phyloP scores from a whole-genome alignment of 2,329 filamentous ascomycete genomes.

The Colletotrichum chlorophyti region DNA sequence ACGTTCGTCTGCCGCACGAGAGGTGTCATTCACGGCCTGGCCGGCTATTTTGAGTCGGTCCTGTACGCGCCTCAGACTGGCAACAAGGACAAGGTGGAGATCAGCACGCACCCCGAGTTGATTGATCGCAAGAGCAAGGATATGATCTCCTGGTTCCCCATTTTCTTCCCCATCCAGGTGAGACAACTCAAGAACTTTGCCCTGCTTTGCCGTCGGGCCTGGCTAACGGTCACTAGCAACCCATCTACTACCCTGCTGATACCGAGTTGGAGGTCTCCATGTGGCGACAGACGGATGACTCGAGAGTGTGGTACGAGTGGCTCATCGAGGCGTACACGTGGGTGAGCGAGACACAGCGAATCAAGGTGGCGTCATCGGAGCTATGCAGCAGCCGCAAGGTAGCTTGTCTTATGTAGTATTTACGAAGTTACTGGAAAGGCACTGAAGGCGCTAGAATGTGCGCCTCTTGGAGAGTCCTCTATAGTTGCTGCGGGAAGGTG shows the following conservation, averaged over 20 bases:
- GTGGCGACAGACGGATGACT: constrained; percentile 94
- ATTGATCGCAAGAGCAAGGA: constrained; percentile 94
- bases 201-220: too few relatives aligned
- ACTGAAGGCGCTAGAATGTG: constrained; percentile 8
- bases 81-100: constrained; percentile 69
- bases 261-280: constrained; percentile 90
- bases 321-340: constrained; percentile 83
- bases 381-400: constrained; percentile 73
- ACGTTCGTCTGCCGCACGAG: constrained; percentile 80
- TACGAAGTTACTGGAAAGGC: not conserved
- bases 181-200: constrained; percentile 37
- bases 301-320: constrained; percentile 99
- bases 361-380: constrained; percentile 71
- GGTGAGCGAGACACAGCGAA: constrained; percentile 63
- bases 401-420: constrained; percentile 71
- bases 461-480: constrained; percentile 12
- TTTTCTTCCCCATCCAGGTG: constrained; percentile 96
- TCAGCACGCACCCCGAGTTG: constrained; percentile 90
- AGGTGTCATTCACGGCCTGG: constrained; percentile 88
- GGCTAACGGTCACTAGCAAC: constrained; percentile 63
- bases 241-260: constrained; percentile 83
- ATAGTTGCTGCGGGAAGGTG: constrained; percentile 12
- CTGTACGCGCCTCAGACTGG: constrained; percentile 70
- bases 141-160: constrained; percentile 99
- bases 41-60: constrained; percentile 96